Conservation (phyloP, 371 early-diverging fungal species). For the Mortierella sp. region DNA sequence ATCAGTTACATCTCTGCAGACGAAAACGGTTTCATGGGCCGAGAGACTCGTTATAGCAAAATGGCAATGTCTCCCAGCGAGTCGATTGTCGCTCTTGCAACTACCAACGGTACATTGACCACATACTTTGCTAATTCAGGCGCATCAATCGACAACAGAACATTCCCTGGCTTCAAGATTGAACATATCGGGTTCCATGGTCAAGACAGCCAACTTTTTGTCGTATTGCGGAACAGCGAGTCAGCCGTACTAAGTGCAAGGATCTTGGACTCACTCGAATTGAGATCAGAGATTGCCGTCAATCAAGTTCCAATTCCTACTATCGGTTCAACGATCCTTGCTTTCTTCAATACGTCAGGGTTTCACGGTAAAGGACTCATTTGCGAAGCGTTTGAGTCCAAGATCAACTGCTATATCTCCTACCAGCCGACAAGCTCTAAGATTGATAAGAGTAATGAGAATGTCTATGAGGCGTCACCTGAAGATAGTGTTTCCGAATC, state of each 20-base stretch:
- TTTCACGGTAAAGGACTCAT: constrained; percentile 24
- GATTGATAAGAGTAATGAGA: not conserved
- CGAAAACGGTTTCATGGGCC: constrained; percentile 27
- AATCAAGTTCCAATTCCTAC: constrained; percentile 15
- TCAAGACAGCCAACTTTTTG: constrained; percentile 26
- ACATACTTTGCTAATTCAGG: constrained; percentile 45
- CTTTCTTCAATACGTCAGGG: constrained; percentile 21
- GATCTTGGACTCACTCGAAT: constrained; percentile 43
- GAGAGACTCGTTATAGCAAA: constrained; percentile 42
- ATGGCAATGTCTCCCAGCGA: constrained; percentile 52
- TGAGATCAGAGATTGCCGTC: constrained; percentile 19
- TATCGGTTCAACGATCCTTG: constrained; percentile 23
- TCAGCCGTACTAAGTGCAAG: constrained; percentile 19
- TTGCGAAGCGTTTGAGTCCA: constrained; percentile 26
- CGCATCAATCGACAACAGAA: constrained; percentile 33
- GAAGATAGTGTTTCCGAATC: not conserved
- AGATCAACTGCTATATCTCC: constrained; percentile 32
- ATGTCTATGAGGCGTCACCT: constrained; percentile 2
- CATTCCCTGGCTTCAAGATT: constrained; percentile 40
- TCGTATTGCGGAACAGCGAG: constrained; percentile 29
- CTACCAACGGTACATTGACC: constrained; percentile 42
- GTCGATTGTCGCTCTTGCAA: constrained; percentile 48
- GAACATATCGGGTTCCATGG: constrained; percentile 24
- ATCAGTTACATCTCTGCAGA: constrained; percentile 40
- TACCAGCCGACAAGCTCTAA: constrained; percentile 19